A percentile compares a stretch with the other conserved stretches of the same genome.
phyloP scores from a whole-genome alignment of 352 stramenopile genomes.

The Phytophthora capsici region DNA sequence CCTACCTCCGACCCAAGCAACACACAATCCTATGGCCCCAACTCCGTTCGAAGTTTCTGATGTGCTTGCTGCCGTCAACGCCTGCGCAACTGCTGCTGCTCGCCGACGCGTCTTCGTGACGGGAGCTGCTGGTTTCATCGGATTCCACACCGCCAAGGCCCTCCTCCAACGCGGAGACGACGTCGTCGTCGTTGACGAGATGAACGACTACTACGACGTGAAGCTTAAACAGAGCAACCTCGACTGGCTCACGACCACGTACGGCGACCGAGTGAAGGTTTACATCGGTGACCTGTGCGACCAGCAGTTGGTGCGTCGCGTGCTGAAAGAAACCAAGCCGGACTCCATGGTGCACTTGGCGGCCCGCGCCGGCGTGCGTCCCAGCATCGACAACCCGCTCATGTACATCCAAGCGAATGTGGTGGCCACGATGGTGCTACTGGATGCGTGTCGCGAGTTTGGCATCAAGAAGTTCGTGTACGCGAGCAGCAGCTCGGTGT shows the following conservation, averaged over 20 bases:
- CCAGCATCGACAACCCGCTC: conserved; percentile 97
- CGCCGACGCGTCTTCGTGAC: conserved; percentile 81
- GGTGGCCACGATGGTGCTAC: conserved; percentile 91
- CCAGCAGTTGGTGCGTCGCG: conserved; percentile 84
- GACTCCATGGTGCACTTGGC: conserved; percentile 95
- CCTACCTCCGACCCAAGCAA: not conserved
- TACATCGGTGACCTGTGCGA: conserved; percentile 96
- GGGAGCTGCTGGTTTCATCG: conserved; percentile 97
- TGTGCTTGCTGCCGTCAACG: conserved; percentile 7
- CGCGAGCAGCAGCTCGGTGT: conserved; percentile 95
- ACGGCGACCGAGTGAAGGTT: conserved; percentile 68
- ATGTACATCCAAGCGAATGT: conserved; percentile 99
- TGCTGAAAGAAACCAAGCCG: conserved; percentile 90
- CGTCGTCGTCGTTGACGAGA: conserved; percentile 97
- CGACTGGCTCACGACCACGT: conserved; percentile 70
- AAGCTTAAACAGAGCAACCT: conserved; percentile 97
- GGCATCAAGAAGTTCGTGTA: conserved; percentile 96
- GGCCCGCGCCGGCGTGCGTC: conserved; percentile 95
- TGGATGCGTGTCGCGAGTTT: conserved; percentile 93
- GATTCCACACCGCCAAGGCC: conserved; percentile 93
- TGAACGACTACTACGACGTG: conserved; percentile 99
- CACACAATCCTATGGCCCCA: conserved; percentile 10
- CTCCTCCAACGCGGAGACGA: conserved; percentile 89
- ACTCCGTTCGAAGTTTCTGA: conserved; percentile 29
- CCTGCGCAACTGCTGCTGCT: not conserved